Evolutionary conservation across 768 basidiomycete species (phyloP).

Genomic region (Pholiota microspora): DNA sequence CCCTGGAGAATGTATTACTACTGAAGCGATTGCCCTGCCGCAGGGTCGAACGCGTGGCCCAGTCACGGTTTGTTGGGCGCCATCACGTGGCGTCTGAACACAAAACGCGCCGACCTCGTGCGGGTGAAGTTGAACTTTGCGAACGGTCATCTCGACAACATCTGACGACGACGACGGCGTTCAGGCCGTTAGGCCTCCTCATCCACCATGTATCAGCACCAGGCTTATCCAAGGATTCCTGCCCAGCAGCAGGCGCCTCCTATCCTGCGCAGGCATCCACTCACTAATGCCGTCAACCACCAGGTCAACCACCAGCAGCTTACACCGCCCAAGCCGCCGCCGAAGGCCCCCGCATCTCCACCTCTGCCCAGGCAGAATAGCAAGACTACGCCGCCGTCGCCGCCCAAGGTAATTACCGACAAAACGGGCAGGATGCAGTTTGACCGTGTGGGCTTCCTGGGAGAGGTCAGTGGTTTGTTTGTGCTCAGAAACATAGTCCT

Average conservation of each 20-base stretch:
- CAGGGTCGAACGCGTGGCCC: conserved; percentile 13
- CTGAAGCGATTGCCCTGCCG: background rate
- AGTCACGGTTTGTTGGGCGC: background rate
- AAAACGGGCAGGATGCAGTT: conserved; percentile 55
- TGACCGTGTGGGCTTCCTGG: conserved; percentile 77
- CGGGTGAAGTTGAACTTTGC: conserved; percentile 14
- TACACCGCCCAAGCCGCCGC: conserved; percentile 32
- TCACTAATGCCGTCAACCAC: conserved; percentile 38
- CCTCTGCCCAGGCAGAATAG: conserved; percentile 81
- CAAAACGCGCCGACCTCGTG: conserved; percentile 28
- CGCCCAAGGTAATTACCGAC: conserved; percentile 74
- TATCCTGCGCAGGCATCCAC: conserved; percentile 36
- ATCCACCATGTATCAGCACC: conserved; percentile 32
- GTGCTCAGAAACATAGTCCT: background rate
- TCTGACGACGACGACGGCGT: conserved; percentile 6
- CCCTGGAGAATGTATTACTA: background rate
- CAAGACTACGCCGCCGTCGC: conserved; percentile 79
- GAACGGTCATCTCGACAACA: background rate
- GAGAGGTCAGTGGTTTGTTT: conserved; percentile 64
- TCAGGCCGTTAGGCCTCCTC: conserved; percentile 43
- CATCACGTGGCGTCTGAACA: conserved; percentile 20
- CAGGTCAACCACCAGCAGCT: conserved; percentile 21
- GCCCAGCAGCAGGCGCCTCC: conserved; percentile 24
- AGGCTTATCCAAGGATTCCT: conserved; percentile 29
- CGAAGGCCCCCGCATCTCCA: conserved; percentile 50